phyloP scores from a whole-genome alignment of 1,139 yeast genomes.

The Arxiozyma bovina region DNA sequence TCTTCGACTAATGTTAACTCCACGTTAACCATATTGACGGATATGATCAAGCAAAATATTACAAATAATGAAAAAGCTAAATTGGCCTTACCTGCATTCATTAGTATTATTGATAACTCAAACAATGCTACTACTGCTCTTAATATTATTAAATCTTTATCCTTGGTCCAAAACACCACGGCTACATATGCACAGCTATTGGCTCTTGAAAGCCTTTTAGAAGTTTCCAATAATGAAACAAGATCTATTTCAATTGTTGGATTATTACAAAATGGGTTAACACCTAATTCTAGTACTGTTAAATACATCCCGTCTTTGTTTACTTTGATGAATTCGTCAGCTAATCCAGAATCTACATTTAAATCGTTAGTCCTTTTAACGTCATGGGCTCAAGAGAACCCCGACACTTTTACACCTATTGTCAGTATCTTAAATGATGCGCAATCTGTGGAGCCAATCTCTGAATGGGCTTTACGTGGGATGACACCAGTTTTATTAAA shows the following conservation, averaged over 20 bases:
- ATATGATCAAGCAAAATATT: conserved; percentile 19
- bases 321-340: conserved; percentile 20
- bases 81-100: conserved; percentile 18
- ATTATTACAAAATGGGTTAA: conserved; percentile 13
- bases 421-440: conserved; percentile 20
- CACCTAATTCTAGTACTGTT: conserved; percentile 14
- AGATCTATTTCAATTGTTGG: conserved; percentile 16
- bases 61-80: conserved; percentile 22
- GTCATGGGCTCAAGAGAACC: conserved; percentile 24
- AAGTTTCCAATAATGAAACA: conserved; percentile 19
- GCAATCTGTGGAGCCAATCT: conserved; percentile 13
- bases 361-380: conserved; percentile 23
- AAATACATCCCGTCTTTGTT: conserved; percentile 22
- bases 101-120: conserved; percentile 14
- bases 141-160: conserved; percentile 17
- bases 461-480: conserved; percentile 16
- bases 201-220: conserved; percentile 19
- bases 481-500: conserved; percentile 24
- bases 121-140: conserved; percentile 16
- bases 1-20: conserved; percentile 16
- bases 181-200: conserved; percentile 20
- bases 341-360: conserved; percentile 23
- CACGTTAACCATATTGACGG: conserved; percentile 17
- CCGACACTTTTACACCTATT: conserved; percentile 24
- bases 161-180: conserved; percentile 18